A percentile compares a stretch with the other conserved stretches of the same genome.
Evolutionary conservation across 148 eudicot species (phyloP).

Genomic region (Silene conica): DNA sequence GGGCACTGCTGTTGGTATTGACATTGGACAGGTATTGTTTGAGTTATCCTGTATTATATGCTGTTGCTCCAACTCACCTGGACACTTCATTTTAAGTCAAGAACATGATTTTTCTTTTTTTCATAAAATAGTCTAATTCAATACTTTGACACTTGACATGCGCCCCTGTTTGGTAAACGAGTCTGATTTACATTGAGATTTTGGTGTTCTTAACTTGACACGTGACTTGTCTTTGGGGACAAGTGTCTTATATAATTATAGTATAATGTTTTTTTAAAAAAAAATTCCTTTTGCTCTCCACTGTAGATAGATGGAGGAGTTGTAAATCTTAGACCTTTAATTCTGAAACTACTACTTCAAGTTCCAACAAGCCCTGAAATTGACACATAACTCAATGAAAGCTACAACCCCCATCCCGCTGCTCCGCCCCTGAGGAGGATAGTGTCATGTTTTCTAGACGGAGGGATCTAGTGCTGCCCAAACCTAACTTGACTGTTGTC

Average conservation of each 20-base stretch:
- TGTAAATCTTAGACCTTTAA: no score
- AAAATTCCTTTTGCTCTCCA: not conserved
- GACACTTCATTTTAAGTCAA: not conserved
- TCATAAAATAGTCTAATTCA: not conserved
- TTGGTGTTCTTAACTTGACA: not conserved
- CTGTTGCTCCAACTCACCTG: not conserved
- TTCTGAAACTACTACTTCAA: no score
- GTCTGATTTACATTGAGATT: not conserved
- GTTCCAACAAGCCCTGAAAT: no score
- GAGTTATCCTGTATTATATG: not conserved
- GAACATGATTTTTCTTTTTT: not conserved
- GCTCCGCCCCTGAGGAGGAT: no score
- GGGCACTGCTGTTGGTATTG: slow-evolving; percentile 81
- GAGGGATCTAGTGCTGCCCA: no score
- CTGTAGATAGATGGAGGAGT: not conserved
- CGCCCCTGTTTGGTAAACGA: not conserved
- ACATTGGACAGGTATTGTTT: slow-evolving; percentile 83
- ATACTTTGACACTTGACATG: not conserved
- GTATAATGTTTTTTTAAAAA: no score
- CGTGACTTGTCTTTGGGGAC: not conserved
- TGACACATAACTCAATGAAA: no score
- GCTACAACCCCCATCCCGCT: no score
- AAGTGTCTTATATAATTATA: no score
- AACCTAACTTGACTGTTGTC: no score
- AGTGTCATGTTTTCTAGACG: no score